Base-by-base conservation (phyloP, 2,329 filamentous ascomycete species). In the Phialophora expanda region DNA sequence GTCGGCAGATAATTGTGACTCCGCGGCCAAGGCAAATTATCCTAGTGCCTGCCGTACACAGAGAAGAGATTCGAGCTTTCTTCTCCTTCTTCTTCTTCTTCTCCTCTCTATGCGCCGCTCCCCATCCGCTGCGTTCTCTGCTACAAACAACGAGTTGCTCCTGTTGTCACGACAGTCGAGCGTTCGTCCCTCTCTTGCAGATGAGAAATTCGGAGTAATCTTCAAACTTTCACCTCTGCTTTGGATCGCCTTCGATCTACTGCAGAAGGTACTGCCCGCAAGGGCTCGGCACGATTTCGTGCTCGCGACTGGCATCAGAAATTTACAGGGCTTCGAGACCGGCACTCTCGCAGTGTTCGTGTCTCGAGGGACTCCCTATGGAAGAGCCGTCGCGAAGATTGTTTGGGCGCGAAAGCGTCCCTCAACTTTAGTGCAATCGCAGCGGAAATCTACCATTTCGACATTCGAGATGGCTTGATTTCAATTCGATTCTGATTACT, bases 171-270 rank as follows among this genome's bases (percentile, higher is more conserved):
- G 30, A 34, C 50, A 68, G 61, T 64, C 58, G 66, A 68, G 61
- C 61, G 24, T 34, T 50, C 30, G 56, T 57, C 61, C 30, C 41
- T 58, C 56, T 44, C 69, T 79, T 82, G 91, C 92, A 93, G 92
- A 92, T 93, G 91, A 92, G 91, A 95, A 95, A 95, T 94, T 95
- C 91, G 91, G 92, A 95, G 92, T 90, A 95, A 89, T 93, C 90
- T 93, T 92, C 91, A 92, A 78, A 76, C 30, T 68, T 69, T 64
- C 62, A 67, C 71, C 66, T 61, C 76, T 75, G 72, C 66, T 66
- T 68, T 69, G 58, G 68, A 44, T 56, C 61, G 56, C 11, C 20
- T 12, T 55, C 38, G 57, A 59, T 34, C 41, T 17, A 26, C 32
- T 50, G 60, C 32, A 57, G 55, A 44, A 41, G 65, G 67, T 79